Percentiles rank a stretch among this genome's conserved stretches.
phyloP scores from a whole-genome alignment of 2,329 filamentous ascomycete genomes.

The Aspergillus ruber region DNA sequence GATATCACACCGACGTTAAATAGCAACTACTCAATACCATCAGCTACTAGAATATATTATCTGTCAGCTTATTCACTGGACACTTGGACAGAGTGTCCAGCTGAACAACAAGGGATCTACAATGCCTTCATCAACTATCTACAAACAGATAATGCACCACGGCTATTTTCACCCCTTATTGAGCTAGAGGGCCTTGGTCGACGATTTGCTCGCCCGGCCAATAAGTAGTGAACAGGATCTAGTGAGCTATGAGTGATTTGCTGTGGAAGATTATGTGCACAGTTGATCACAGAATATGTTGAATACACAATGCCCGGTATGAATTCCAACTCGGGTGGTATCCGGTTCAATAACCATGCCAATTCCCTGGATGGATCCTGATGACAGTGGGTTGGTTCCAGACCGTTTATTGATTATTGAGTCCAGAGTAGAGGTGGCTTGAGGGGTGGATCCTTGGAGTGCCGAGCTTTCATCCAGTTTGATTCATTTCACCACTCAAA shows the following conservation, averaged over 20 bases:
- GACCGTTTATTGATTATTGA: neutral
- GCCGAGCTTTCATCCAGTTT: neutral
- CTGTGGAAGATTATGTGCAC: neutral
- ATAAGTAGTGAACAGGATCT: too few relatives aligned
- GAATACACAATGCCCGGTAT: neutral
- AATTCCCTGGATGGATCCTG: constrained; percentile 35
- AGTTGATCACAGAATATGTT: neutral
- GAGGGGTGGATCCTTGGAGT: neutral
- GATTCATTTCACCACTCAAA: neutral
- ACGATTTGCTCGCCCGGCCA: too few relatives aligned
- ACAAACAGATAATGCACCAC: too few relatives aligned
- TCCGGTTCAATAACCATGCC: constrained; percentile 32
- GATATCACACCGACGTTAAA: too few relatives aligned
- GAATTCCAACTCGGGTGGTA: neutral
- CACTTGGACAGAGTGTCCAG: too few relatives aligned
- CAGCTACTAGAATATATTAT: too few relatives aligned
- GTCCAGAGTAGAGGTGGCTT: neutral
- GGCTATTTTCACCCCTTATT: too few relatives aligned
- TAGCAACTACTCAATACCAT: too few relatives aligned
- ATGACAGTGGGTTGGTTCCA: neutral
- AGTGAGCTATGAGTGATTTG: neutral
- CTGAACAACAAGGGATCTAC: too few relatives aligned
- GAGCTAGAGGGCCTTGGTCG: too few relatives aligned
- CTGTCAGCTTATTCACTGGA: too few relatives aligned
- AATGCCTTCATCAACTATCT: too few relatives aligned